Evolutionary conservation across 805 yeast species (phyloP).

Genomic region (Ogataea minuta): DNA sequence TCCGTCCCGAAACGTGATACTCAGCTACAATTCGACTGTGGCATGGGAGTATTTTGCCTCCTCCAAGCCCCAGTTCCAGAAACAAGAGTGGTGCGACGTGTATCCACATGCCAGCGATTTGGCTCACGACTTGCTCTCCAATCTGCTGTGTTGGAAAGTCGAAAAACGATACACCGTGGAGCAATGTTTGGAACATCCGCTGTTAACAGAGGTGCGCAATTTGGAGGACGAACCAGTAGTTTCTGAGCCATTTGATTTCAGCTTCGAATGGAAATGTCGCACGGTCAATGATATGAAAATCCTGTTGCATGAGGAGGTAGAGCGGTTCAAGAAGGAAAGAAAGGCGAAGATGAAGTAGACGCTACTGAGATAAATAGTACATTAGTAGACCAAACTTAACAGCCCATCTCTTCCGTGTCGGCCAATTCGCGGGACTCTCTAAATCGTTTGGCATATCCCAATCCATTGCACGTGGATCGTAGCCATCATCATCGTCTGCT

Average conservation of each 20-base stretch:
- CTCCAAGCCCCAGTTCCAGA: constrained; percentile 42
- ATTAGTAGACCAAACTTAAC: not conserved
- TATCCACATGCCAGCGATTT: constrained; percentile 60
- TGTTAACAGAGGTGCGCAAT: constrained; percentile 52
- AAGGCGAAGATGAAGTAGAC: constrained; percentile 13
- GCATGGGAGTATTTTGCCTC: constrained; percentile 47
- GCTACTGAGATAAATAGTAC: not conserved
- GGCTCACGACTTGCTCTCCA: constrained; percentile 53
- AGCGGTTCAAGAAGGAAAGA: constrained; percentile 41
- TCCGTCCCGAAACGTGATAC: constrained; percentile 52
- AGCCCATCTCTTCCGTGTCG: too few relatives aligned
- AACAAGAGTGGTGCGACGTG: constrained; percentile 47
- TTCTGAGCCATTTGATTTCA: constrained; percentile 55
- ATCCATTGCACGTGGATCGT: too few relatives aligned
- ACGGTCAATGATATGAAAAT: constrained; percentile 46
- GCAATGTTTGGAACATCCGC: constrained; percentile 56
- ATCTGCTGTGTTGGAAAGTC: constrained; percentile 65
- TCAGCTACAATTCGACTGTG: constrained; percentile 42
- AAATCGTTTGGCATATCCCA: too few relatives aligned
- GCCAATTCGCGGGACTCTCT: too few relatives aligned
- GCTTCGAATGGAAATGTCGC: constrained; percentile 51
- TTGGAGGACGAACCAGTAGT: constrained; percentile 55
- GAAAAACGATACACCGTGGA: constrained; percentile 51
- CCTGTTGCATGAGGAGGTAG: constrained; percentile 52
- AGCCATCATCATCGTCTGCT: too few relatives aligned